These are phyloP conservation scores for Flaveria trinervia DNA, from an alignment of 129 eudicot species.

Conservation along the genomic window DNA sequence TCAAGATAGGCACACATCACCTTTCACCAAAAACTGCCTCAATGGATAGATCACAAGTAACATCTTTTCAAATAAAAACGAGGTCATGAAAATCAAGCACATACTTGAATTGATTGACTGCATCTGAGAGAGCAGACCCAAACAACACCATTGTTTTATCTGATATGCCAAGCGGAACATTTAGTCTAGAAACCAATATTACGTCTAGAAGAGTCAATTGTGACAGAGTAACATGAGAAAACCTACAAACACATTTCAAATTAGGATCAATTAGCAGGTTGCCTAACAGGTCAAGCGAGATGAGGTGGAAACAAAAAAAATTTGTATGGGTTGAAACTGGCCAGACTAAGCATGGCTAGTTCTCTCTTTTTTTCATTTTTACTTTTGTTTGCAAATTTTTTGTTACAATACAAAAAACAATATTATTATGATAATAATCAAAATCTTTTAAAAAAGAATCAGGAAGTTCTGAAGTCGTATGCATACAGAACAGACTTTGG, in stretches of 20 bases:
- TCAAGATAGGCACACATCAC: not conserved
- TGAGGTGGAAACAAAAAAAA: not conserved
- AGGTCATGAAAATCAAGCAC: constrained; percentile 17
- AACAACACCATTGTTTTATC: constrained; percentile 72
- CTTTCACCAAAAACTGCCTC: not conserved
- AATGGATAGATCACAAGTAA: constrained; percentile 10
- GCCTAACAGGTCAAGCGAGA: not conserved
- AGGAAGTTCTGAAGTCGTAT: not conserved
- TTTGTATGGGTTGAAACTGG: constrained; percentile 4
- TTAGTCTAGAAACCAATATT: constrained; percentile 62
- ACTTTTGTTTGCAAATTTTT: not conserved
- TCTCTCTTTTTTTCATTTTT: not conserved
- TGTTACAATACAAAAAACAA: not conserved
- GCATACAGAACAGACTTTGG: not conserved
- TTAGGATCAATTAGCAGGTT: constrained; percentile 17
- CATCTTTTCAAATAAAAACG: not conserved
- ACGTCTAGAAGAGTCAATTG: constrained; percentile 59
- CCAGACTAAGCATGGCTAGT: not conserved
- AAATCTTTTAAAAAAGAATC: not conserved
- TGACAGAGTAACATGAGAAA: constrained; percentile 65
- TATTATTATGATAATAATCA: constrained; percentile 1
- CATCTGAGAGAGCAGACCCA: constrained; percentile 87
- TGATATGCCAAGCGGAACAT: constrained; percentile 63
- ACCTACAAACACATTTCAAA: constrained; percentile 52
- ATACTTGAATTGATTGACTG: constrained; percentile 90